Evolutionary conservation across 1,139 yeast genomes (phyloP), one percentile per base, ranked within the genome.

Genomic region (Pichiaceae sp.): DNA sequence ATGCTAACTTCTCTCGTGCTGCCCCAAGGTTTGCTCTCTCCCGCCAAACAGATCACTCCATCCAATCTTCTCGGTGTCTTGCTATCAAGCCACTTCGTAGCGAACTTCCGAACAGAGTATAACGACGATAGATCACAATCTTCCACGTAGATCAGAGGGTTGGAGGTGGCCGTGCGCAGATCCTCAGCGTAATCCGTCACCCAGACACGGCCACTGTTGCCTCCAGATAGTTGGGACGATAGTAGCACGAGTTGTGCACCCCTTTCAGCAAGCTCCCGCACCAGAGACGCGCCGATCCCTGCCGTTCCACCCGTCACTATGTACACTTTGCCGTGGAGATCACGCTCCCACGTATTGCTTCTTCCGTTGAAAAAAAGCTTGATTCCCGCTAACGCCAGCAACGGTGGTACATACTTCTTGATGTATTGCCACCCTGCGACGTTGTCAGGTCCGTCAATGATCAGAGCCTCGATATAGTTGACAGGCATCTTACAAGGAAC

Each of bases 41-140:
- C 91, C 2, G 96, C 96, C 60, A 89, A 78, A 53, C 95, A 83
- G 4, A 91, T 60, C 15, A 91, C 72, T 42, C 94, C 95, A 56
- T 91, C 98, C 38, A 91, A 64, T 40, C 98, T 62, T 48, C 98
- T 68, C 5, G 96, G 94, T 1, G 96, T 95, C 29, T 78, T 66
- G 54, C 84, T 87, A 57, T 91, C 95, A 42, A 91, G 67, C 97
- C 97, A 91, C 45, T 70, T 78, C 2, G 98, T 89, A 23, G 96
- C 96, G 64, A 91, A 91, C 55, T 78, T 77, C 47, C 98, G 69
- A n/a, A 91, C 70, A 5, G 89, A 77, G 54, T 79, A 66, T 42
- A 91, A 64, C 38, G 85, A 78, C 19, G 75, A 68, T 42, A 91
- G 65, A 56, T 93, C 94, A 57, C 95, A 86, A 47, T 78, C 74